A percentile compares a stretch with the other conserved stretches of the same genome.
phyloP scores from a whole-genome alignment of 495 filamentous ascomycete genomes.

The Xylaria intraflava region DNA sequence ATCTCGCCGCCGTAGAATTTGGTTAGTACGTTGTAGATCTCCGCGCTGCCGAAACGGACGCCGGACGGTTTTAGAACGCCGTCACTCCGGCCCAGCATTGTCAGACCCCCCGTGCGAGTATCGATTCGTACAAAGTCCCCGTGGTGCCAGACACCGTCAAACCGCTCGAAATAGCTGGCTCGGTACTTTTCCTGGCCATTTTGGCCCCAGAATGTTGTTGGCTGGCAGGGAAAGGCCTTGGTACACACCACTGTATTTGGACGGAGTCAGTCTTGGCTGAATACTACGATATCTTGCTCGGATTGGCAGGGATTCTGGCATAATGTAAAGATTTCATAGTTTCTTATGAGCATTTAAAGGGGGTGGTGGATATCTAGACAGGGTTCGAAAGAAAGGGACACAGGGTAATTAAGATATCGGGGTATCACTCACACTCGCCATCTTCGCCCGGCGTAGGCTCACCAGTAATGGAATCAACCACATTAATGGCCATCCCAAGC shows the following conservation, averaged over 20 bases:
- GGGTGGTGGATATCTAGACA: not conserved
- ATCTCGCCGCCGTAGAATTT: constrained; percentile 70
- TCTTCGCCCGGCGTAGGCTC: constrained; percentile 53
- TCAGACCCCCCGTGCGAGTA: constrained; percentile 63
- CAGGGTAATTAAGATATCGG: not conserved
- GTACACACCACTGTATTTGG: constrained; percentile 54
- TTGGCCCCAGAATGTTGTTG: constrained; percentile 76
- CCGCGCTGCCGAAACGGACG: constrained; percentile 70
- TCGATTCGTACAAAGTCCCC: constrained; percentile 86
- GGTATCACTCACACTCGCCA: constrained; percentile 52
- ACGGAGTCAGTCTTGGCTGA: not conserved
- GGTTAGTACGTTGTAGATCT: constrained; percentile 89
- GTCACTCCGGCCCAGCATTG: constrained; percentile 73
- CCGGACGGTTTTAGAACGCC: constrained; percentile 74
- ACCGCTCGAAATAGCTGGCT: constrained; percentile 81
- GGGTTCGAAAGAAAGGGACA: not conserved
- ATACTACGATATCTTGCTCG: not conserved
- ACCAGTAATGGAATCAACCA: constrained; percentile 57
- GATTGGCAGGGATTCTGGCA: not conserved
- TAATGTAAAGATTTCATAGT: not conserved
- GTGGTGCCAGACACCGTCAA: constrained; percentile 78
- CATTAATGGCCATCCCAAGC: constrained; percentile 83
- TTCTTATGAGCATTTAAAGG: too few species aligned
- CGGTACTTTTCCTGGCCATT: constrained; percentile 67
- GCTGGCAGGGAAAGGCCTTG: constrained; percentile 83